A percentile compares a stretch with the other conserved stretches of the same genome.
Conservation (phyloP, 1,284 basidiomycete species). For the Melanopsichium pennsylvanicum region DNA sequence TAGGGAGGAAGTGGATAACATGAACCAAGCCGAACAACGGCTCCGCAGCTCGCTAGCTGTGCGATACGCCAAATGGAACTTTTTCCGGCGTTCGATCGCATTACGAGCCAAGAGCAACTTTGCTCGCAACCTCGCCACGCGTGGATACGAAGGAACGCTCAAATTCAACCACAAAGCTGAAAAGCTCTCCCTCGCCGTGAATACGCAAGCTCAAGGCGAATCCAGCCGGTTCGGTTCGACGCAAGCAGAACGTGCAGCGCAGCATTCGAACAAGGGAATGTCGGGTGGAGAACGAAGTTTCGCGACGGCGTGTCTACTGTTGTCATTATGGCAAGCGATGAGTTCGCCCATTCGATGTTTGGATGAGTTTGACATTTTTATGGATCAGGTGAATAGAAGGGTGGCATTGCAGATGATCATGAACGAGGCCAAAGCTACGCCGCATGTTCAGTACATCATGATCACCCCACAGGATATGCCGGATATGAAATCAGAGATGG, state of each 20-base stretch:
- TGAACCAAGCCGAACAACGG: slow-evolving; percentile 66
- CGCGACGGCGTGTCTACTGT: slow-evolving; percentile 89
- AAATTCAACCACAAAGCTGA: slow-evolving; percentile 79
- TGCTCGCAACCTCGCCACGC: slow-evolving; percentile 79
- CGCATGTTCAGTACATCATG: slow-evolving; percentile 54
- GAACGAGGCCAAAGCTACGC: slow-evolving; percentile 32
- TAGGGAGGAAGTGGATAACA: slow-evolving; percentile 73
- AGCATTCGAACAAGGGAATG: slow-evolving; percentile 69
- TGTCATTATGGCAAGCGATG: slow-evolving; percentile 94
- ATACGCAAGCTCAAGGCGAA: slow-evolving; percentile 45
- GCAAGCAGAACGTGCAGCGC: slow-evolving; percentile 69
- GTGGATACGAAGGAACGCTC: slow-evolving; percentile 71
- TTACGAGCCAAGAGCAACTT: slow-evolving; percentile 85
- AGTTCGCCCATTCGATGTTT: slow-evolving; percentile 92
- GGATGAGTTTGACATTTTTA: slow-evolving; percentile 84
- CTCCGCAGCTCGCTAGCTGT: slow-evolving; percentile 21
- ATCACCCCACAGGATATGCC: slow-evolving; percentile 63
- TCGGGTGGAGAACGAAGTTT: slow-evolving; percentile 95
- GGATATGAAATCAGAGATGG: slow-evolving; percentile 29
- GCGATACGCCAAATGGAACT: slow-evolving; percentile 75
- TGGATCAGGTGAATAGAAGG: slow-evolving; percentile 90
- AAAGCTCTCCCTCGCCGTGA: slow-evolving; percentile 76
- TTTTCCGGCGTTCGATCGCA: slow-evolving; percentile 84
- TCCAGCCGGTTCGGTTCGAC: slow-evolving; percentile 75
- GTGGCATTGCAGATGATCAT: slow-evolving; percentile 88